Evolutionary conservation across 176 grass and related monocot genomes (phyloP).

Genomic region (Zea luxurians): DNA sequence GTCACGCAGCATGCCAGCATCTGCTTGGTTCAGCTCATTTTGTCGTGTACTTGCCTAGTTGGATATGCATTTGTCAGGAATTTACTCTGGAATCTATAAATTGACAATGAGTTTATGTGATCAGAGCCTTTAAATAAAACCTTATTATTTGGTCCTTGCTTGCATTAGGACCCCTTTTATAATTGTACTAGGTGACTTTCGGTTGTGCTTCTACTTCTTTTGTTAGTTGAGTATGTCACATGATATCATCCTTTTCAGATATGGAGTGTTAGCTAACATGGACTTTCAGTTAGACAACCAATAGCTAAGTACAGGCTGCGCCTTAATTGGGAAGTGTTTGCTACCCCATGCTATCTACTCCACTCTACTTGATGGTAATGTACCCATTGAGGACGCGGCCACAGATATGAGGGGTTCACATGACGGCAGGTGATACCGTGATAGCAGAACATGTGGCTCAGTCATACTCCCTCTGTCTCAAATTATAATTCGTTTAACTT

Average conservation of each 20-base stretch:
- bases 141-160: background rate
- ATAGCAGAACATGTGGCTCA: constrained; percentile 21
- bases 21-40: background rate
- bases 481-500: too few relatives aligned
- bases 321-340: background rate
- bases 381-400: constrained; percentile 11
- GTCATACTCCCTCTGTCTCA: background rate
- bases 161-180: background rate
- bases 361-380: constrained; percentile 24
- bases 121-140: background rate
- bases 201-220: constrained; percentile 8
- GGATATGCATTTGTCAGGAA: background rate
- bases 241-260: constrained; percentile 22
- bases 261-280: constrained; percentile 13
- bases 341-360: background rate
- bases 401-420: constrained; percentile 28
- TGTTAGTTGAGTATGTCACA: constrained; percentile 27
- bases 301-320: constrained; percentile 9
- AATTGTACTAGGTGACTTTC: background rate
- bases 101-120: background rate
- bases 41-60: background rate
- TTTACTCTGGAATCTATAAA: background rate
- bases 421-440: constrained; percentile 32
- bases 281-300: constrained; percentile 23
- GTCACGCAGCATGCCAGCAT: background rate